These are phyloP conservation scores for Eremochloa ophiuroides DNA, from an alignment of 176 grass and related monocot genomes.

Conservation along the genomic window DNA sequence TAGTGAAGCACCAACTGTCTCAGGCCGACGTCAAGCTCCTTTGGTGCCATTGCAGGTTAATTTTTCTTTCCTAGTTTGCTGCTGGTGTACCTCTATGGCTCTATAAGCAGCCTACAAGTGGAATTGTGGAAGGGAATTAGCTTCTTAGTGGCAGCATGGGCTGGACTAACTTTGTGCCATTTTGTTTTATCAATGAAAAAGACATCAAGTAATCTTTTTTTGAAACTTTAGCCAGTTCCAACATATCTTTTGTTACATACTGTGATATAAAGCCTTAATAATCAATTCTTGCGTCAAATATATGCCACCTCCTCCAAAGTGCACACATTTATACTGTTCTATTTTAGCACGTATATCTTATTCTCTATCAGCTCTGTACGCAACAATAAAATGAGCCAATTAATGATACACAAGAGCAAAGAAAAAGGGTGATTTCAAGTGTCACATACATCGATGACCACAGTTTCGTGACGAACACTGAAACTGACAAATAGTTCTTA, in stretches of 20 bases:
- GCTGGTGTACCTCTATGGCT: background rate
- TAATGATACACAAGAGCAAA: background rate
- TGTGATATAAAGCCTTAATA: background rate
- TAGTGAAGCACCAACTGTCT: conserved; percentile 12
- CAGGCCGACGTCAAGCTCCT: conserved; percentile 38
- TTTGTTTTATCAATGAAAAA: background rate
- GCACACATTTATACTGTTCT: background rate
- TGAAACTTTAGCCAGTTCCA: background rate
- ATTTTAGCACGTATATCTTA: background rate
- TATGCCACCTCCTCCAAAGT: background rate
- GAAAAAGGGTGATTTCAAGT: background rate
- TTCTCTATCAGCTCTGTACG: background rate
- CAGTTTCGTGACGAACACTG: background rate
- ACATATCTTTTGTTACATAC: background rate
- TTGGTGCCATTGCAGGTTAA: conserved; percentile 64
- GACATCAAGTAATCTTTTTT: background rate
- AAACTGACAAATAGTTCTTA: conserved; percentile 4
- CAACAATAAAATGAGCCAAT: background rate
- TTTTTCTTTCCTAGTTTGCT: conserved; percentile 25
- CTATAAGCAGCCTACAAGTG: background rate
- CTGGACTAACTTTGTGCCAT: background rate
- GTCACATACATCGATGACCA: background rate
- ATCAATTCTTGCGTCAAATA: background rate
- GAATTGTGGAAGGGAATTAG: background rate
- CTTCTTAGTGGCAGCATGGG: background rate